Evolutionary conservation across 1,139 yeast genomes (phyloP).

Genomic region (Sugiyamaella castrensis): DNA sequence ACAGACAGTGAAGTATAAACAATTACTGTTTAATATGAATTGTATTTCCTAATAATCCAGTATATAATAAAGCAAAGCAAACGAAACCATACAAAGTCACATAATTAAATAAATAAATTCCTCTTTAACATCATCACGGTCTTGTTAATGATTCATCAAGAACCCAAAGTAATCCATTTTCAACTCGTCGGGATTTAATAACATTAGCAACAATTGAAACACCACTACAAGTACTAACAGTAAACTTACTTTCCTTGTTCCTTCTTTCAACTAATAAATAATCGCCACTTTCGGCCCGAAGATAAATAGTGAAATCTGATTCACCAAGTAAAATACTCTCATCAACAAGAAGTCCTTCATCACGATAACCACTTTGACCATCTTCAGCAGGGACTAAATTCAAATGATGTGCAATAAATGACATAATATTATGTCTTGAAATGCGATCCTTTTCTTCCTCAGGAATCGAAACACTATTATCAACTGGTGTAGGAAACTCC

Average conservation of each 20-base stretch:
- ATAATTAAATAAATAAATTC: no score
- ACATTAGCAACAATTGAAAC: constrained; percentile 22
- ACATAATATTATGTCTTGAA: constrained; percentile 30
- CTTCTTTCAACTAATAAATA: constrained; percentile 17
- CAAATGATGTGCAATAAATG: constrained; percentile 34
- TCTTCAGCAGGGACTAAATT: constrained; percentile 25
- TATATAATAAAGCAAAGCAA: no score
- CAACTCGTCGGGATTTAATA: constrained; percentile 22
- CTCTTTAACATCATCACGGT: constrained; percentile 14
- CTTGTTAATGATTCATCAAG: constrained; percentile 21
- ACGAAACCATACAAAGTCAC: no score
- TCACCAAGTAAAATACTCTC: constrained; percentile 4
- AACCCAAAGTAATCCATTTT: constrained; percentile 33
- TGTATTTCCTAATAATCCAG: no score
- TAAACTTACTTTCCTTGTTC: constrained; percentile 15
- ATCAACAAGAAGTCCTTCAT: constrained; percentile 12
- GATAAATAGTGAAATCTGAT: constrained; percentile 1
- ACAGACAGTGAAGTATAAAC: no score
- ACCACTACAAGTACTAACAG: constrained; percentile 12
- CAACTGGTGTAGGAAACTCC: constrained; percentile 35
- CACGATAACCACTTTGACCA: constrained; percentile 1
- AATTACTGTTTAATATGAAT: no score
- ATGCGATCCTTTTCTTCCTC: constrained; percentile 30
- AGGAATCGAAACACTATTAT: constrained; percentile 19
- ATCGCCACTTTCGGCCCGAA: constrained; percentile 22